These are phyloP conservation scores for Phytophthora syringae DNA, from an alignment of 352 stramenopile genomes.

Conservation along the genomic window DNA sequence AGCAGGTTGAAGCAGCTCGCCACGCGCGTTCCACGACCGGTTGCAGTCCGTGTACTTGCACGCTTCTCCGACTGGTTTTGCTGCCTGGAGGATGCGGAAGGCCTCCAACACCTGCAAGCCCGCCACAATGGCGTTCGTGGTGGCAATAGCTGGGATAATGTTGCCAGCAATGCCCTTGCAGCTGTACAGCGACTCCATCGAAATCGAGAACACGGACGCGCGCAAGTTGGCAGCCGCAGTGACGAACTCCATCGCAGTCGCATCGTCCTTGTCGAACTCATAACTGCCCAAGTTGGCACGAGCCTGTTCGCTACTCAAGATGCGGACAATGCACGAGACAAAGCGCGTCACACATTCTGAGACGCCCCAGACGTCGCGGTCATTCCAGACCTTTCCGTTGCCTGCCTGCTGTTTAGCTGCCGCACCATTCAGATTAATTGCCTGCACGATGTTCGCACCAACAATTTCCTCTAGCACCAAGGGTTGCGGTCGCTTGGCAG, in stretches of 20 bases:
- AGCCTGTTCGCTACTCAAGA: conserved; percentile 61
- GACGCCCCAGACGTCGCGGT: conserved; percentile 89
- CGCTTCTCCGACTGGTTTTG: conserved; percentile 63
- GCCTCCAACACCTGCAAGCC: conserved; percentile 92
- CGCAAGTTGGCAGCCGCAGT: conserved; percentile 97
- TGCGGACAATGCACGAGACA: conserved; percentile 62
- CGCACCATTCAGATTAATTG: conserved; percentile 39
- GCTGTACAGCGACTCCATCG: conserved; percentile 85
- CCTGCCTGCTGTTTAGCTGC: conserved; percentile 27
- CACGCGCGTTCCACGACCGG: conserved; percentile 89
- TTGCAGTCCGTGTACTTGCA: conserved; percentile 97
- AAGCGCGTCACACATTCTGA: conserved; percentile 92
- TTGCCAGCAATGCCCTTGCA: conserved; percentile 99
- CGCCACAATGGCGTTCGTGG: conserved; percentile 99
- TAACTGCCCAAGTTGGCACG: conserved; percentile 76
- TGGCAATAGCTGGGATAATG: conserved; percentile 99
- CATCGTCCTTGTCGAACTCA: conserved; percentile 99
- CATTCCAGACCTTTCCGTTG: conserved; percentile 68
- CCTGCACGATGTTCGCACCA: conserved; percentile 45
- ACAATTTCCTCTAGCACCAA: conserved; percentile 73
- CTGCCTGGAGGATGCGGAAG: conserved; percentile 80
- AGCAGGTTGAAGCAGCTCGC: conserved; percentile 93
- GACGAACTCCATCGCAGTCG: conserved; percentile 97
- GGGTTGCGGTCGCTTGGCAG: conserved; percentile 89
- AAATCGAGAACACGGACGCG: conserved; percentile 83